Evolutionary conservation across 2,329 filamentous ascomycete species (phyloP), one percentile per base, ranked within the genome.

Genomic region (Epichloe gansuensis): DNA sequence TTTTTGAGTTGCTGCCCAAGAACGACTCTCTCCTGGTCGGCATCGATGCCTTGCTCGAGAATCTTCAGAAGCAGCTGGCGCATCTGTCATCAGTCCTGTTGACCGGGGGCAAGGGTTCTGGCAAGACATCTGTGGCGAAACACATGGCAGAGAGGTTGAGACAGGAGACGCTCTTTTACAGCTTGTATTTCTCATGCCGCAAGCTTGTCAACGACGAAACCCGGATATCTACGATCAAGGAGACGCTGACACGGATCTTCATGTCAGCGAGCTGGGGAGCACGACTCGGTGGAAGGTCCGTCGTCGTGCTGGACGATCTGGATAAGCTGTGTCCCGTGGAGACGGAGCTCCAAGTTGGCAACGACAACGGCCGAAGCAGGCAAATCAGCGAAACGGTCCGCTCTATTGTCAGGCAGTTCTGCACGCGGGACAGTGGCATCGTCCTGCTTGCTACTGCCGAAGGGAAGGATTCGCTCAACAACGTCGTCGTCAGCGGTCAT

Each of bases 301-400:
- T 97, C 3, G 87, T 98, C 21, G 81, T 98, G 47, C 74, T 98
- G 2, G 93, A 98, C 62, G 93, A 98, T 61, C 71, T 98, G 6
- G 93, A 98, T 67, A 89, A 88, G 61, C 74, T 98, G 1, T 97
- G 91, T 63, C 91, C 93, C 0, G 85, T 84, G 1, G 94, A 98
- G 68, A 96, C 90, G 0, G 93, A 98, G 65, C 75, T 98, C 12
- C 89, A 96, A 66, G 87, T 95, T 4, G 89, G 89, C 55, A 90
- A 89, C 54, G 89, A 97, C 59, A 97, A 98, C 62, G 88, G 88
- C 17, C 81, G 91, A 56, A 97, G 90, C 64, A 81, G 89, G 36
- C 90, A 97, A 60, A 81, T 96, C 53, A 95, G 90, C 63, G 93
- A 98, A 66, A 81, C 89, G 0, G 77, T 98, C 5, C 86, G 87